Evolutionary conservation across 208 protist species (phyloP), one percentile per base, ranked within the genome.

Genomic region (Leishmania arabica): DNA sequence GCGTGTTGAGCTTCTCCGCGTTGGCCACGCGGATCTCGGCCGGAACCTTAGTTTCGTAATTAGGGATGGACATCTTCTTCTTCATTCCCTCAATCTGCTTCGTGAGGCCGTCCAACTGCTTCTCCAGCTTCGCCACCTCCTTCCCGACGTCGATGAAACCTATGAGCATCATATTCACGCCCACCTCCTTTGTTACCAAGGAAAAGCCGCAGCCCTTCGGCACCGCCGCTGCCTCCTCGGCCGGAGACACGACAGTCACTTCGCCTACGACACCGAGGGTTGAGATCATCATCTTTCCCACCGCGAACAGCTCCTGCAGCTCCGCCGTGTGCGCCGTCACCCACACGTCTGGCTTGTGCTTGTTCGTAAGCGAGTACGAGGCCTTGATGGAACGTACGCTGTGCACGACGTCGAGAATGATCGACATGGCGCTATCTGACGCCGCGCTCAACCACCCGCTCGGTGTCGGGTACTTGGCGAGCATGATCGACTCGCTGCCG

Each of bases 31-130:
- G 94, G 15, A 98, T 87, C 47, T 97, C 92, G 68, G 78, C 84
- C 27, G 96, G 97, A 17, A 98, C 96, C 85, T 98, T 98, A 19
- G 86, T 91, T 66, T 96, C 87, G 85, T 99, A 99, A 82, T 95
- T 95, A 27, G 94, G 88, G 60, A 93, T 93, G 11, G 85, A 90
- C 88, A 98, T 98, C 85, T 97, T 97, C 84, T 97, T 97, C 75
- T 92, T 81, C 42, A 95, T 78, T 49, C 89, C 91, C 66, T 97
- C 93, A 62, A 97, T 90, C 80, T 93, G 88, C 88, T 98, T 98
- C 58, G 87, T 62, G 8, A 98, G 84, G 47, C 82, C 89, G 2
- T 80, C 89, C n/a, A 92, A 77, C 81, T 98, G 90, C 88, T 97
- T 98, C 78, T 95, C 88, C 58, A 97, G 84, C 89, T 96, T 97